These are phyloP conservation scores for Musa troglodytarum DNA, from an alignment of 176 grass and related monocot species.

Conservation along the genomic window DNA sequence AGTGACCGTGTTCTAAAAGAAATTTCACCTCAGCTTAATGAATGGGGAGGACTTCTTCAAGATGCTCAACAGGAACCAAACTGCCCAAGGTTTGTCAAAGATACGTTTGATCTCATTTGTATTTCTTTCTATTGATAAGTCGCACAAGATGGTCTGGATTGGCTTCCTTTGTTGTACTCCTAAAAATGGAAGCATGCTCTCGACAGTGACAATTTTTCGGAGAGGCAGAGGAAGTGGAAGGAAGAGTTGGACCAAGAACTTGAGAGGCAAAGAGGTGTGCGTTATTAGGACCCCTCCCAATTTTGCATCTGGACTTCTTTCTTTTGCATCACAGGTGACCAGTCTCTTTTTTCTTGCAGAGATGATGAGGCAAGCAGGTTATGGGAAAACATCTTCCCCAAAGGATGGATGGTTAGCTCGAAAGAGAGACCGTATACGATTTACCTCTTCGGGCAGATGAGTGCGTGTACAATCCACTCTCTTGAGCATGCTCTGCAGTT, in stretches of 20 bases:
- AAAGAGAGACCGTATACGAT: constrained; percentile 40
- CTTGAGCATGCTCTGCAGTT: neutral
- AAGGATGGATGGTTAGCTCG: constrained; percentile 30
- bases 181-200: constrained; percentile 20
- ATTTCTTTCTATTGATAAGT: neutral
- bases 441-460: constrained; percentile 29
- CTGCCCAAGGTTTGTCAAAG: constrained; percentile 42
- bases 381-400: constrained; percentile 66
- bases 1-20: constrained; percentile 66
- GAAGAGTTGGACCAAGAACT: constrained; percentile 88
- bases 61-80: constrained; percentile 41
- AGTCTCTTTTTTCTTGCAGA: constrained; percentile 21
- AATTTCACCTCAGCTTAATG: constrained; percentile 63
- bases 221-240: constrained; percentile 81
- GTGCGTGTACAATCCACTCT: neutral
- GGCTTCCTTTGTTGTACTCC: constrained; percentile 13
- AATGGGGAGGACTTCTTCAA: constrained; percentile 37
- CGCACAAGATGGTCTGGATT: neutral
- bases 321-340: neutral
- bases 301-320: neutral
- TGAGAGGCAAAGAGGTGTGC: constrained; percentile 79
- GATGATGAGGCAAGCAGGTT: constrained; percentile 65
- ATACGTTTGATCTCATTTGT: neutral
- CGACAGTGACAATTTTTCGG: constrained; percentile 51
- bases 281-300: neutral